These are phyloP conservation scores for Aspergillus jensenii DNA, from an alignment of 2,329 filamentous ascomycete species.

Conservation along the genomic window DNA sequence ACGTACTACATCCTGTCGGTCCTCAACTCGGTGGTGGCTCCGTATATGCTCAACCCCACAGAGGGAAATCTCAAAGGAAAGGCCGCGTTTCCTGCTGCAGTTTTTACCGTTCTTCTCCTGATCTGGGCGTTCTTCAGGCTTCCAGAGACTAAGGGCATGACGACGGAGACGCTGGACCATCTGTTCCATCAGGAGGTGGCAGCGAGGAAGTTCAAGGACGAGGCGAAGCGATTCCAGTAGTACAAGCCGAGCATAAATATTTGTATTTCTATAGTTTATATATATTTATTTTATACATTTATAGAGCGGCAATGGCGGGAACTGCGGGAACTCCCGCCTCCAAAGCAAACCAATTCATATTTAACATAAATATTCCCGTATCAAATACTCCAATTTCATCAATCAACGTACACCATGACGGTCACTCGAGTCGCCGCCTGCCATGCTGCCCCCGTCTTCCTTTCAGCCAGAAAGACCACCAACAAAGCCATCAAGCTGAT, in stretches of 20 bases:
- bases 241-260: background rate
- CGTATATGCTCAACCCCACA: constrained; percentile 36
- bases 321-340: no score
- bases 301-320: no score
- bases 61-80: constrained; percentile 31
- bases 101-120: background rate
- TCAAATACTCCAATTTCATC: no score
- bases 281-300: no score
- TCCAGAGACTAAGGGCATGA: constrained; percentile 31
- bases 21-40: constrained; percentile 33
- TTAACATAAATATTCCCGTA: no score
- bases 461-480: constrained; percentile 48
- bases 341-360: no score
- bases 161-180: constrained; percentile 32
- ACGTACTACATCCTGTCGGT: background rate
- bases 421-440: constrained; percentile 11
- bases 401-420: background rate
- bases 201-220: constrained; percentile 21
- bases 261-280: background rate
- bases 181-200: constrained; percentile 27
- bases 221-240: background rate
- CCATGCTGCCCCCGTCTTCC: constrained; percentile 48
- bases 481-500: constrained; percentile 50
- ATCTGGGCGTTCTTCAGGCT: constrained; percentile 27
- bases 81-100: constrained; percentile 23